Conservation (phyloP, 768 basidiomycete species). For the Hericium rajendrae region DNA sequence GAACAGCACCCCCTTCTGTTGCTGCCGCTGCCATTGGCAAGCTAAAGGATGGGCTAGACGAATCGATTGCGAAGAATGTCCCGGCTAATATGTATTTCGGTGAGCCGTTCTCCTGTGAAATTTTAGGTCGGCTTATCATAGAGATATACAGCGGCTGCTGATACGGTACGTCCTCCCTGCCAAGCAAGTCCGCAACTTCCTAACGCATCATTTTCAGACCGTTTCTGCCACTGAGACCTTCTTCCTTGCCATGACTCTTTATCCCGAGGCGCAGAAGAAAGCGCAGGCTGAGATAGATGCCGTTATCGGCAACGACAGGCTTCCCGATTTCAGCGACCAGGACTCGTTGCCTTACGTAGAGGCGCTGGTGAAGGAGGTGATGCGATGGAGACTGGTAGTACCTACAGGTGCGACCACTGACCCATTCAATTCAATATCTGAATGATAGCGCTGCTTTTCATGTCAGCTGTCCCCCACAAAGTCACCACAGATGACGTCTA, state of each 20-base stretch:
- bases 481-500: background rate
- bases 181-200: too few relatives aligned
- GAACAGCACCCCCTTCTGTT: background rate
- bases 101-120: background rate
- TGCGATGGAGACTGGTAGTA: constrained; percentile 13
- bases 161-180: constrained; percentile 6
- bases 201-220: constrained; percentile 5
- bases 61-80: background rate
- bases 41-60: background rate
- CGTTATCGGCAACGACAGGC: constrained; percentile 15
- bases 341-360: constrained; percentile 13
- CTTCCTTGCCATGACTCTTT: constrained; percentile 20
- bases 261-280: constrained; percentile 16
- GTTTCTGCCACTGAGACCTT: constrained; percentile 16
- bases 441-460: too few relatives aligned
- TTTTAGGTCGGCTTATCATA: background rate
- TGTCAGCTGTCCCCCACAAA: background rate
- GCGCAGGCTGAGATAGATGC: constrained; percentile 20
- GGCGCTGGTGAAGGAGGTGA: constrained; percentile 16
- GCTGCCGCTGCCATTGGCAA: background rate
- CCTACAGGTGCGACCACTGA: constrained; percentile 5
- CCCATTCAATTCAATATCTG: too few relatives aligned
- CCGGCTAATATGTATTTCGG: background rate
- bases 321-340: constrained; percentile 16
- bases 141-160: constrained; percentile 10